Base-by-base conservation (phyloP, 1,284 basidiomycete genomes). In the Austroboletus novae-zelandiae region DNA sequence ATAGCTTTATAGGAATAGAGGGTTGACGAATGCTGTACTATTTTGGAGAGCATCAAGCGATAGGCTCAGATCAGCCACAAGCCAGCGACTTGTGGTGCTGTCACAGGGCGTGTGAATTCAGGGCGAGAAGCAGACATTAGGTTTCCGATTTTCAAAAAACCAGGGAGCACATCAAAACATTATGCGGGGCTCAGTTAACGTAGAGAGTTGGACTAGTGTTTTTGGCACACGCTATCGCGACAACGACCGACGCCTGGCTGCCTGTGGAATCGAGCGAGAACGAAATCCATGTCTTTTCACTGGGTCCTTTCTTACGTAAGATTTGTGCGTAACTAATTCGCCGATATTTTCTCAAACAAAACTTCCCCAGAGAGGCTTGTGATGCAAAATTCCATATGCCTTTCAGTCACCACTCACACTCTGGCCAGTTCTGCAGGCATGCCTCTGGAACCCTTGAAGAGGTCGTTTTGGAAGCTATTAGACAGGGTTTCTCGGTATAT, bases 371-470 rank as follows among this genome's bases (percentile, higher is more conserved):
- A 8, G n/a, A 17, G 17, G 35, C 15, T 5, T n/a, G n/a, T n/a
- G 9, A 17, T 18, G 35, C 34, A 11, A 30, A 30, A 30, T 30
- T 20, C 20, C 25, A 11, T 40, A 95, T 94, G 93, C 91, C 91
- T 57, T 78, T 89, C 67, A 91, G 87, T 61, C 93, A 94, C 66
- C 96, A 98, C 71, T 96, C 93, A 10, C 95, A 98, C 66, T 98
- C 94, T 8, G 96, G 96, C 30, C 87, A 97, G 65, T 99, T 98
- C 73, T 98, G 96, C 76, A 87, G 84, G 56, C 97, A 99, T 68
- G 96, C 94, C 9, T 67, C 70, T 4, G 86, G 89, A 6, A 76
- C 77, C 1, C 78, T 99, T 20, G 84, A 94, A 56, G 81, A 90
- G 3, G 87, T 95, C 14, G 86, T 97, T 1, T 65, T 74, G 6